These are phyloP conservation scores for Aspergillus phoenicis DNA, from an alignment of 2,329 filamentous ascomycete species.

Conservation along the genomic window DNA sequence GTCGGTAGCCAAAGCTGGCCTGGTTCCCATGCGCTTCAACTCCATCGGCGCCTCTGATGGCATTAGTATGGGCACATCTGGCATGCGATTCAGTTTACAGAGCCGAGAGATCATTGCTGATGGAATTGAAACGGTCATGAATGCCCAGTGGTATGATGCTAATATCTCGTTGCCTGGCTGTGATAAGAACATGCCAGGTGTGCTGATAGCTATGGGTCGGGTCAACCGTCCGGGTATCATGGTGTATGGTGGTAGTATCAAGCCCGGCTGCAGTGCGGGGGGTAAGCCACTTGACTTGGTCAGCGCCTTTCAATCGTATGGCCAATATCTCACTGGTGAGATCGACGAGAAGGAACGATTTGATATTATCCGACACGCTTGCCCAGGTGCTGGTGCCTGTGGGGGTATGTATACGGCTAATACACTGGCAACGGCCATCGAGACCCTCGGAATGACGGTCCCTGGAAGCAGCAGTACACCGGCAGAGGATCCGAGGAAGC, in stretches of 20 bases:
- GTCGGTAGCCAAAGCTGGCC: constrained; percentile 69
- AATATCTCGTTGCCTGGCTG: constrained; percentile 93
- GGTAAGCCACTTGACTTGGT: constrained; percentile 80
- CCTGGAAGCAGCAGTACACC: constrained; percentile 75
- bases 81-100: constrained; percentile 92
- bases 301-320: constrained; percentile 93
- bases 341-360: constrained; percentile 18
- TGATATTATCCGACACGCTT: constrained; percentile 16
- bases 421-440: constrained; percentile 69
- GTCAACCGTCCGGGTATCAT: constrained; percentile 90
- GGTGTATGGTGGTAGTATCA: constrained; percentile 93
- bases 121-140: constrained; percentile 96
- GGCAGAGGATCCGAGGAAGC: constrained; percentile 68
- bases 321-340: constrained; percentile 68
- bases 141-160: constrained; percentile 93
- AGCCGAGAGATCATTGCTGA: constrained; percentile 94
- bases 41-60: constrained; percentile 94
- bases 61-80: constrained; percentile 94
- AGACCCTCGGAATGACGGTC: constrained; percentile 70
- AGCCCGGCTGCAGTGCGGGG: constrained; percentile 75
- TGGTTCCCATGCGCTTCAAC: constrained; percentile 94
- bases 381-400: constrained; percentile 78
- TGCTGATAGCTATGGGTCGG: constrained; percentile 84
- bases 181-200: constrained; percentile 97
- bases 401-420: constrained; percentile 79